These are phyloP conservation scores for Wickerhamiella brachini DNA, from an alignment of 805 yeast genomes.

Conservation along the genomic window DNA sequence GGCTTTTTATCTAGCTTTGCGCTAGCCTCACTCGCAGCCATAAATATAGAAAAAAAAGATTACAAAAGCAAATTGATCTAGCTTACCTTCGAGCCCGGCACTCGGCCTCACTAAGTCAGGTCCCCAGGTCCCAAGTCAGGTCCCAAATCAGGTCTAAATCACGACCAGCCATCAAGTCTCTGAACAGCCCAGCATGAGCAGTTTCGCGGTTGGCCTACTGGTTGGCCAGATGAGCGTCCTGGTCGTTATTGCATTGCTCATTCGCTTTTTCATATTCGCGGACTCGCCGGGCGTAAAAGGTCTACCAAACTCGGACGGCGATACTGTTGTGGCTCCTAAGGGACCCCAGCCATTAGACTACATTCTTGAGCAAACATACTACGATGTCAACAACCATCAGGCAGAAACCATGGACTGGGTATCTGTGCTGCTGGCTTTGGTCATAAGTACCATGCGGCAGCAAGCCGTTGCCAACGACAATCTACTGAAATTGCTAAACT, in stretches of 20 bases:
- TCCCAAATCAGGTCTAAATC: too few relatives aligned
- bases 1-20: not conserved
- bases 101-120: too few relatives aligned
- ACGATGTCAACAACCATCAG: slow-evolving; percentile 74
- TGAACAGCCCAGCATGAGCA: slow-evolving; percentile 10
- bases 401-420: slow-evolving; percentile 96
- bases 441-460: slow-evolving; percentile 71
- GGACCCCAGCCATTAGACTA: slow-evolving; percentile 21
- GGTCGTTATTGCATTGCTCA: slow-evolving; percentile 24
- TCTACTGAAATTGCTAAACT: slow-evolving; percentile 64
- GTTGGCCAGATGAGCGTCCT: slow-evolving; percentile 31
- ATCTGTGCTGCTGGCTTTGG: slow-evolving; percentile 84
- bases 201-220: slow-evolving; percentile 25
- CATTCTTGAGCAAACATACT: slow-evolving; percentile 81
- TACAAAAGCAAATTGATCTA: not conserved
- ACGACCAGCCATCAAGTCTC: too few relatives aligned
- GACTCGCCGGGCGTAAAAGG: slow-evolving; percentile 23
- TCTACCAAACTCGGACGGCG: slow-evolving; percentile 16
- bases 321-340: slow-evolving; percentile 17
- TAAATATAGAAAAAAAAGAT: not conserved
- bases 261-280: slow-evolving; percentile 30
- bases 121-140: too few relatives aligned
- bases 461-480: slow-evolving; percentile 81
- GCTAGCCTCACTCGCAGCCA: not conserved
- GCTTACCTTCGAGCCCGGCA: too few relatives aligned